Base-by-base conservation (phyloP, 495 filamentous ascomycete genomes). In the Xylaria cubensis region DNA sequence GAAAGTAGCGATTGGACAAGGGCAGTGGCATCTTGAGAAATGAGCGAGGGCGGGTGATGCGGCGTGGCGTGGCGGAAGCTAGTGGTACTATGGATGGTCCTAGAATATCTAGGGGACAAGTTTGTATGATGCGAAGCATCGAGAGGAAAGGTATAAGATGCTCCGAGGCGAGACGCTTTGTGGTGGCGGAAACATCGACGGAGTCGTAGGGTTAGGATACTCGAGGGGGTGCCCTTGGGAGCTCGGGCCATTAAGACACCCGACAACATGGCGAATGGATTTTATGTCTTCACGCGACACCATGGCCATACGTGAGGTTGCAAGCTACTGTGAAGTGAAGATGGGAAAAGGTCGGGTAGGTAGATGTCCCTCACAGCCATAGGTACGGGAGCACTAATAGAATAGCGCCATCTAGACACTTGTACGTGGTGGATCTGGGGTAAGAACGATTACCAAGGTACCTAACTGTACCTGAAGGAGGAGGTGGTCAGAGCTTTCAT, bases 161-260 rank as follows among this genome's bases (percentile, higher is more conserved):
- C 19, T 36, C 32, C 48, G 4, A 34, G 48, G 21, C 46, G 39
- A 56, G 42, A 36, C 8, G 21, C 19, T 36, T 39, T 44, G 10
- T 17, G 70, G 46, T 29, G 24, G n/a, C 50, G 32, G 26, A 70
- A 71, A 21, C 17, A 69, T 72, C 71, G 73, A 72, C 61, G 71
- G 46, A 76, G 62, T 69, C 66, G 70, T 34, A 72, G 56, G 46
- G 68, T 73, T 39, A 76, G 32, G 29, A 75, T 71, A 29, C 69
- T 73, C 63, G 70, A 76, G 59, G 61, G 66, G 10, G 69, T 73
- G 73, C 72, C 73, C 66, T 39, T 73, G 7, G 74, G 69, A 7
- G 75, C 59, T 13, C 32, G 70, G 55, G 64, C 64, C 65, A 46
- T 69, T n/a, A 65, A 67, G 53, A 50, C 61, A 61, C 58, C 56